Percentiles rank a stretch among this genome's conserved stretches.
phyloP scores from a whole-genome alignment of 352 stramenopile species.

The Globisporangium alternatum region DNA sequence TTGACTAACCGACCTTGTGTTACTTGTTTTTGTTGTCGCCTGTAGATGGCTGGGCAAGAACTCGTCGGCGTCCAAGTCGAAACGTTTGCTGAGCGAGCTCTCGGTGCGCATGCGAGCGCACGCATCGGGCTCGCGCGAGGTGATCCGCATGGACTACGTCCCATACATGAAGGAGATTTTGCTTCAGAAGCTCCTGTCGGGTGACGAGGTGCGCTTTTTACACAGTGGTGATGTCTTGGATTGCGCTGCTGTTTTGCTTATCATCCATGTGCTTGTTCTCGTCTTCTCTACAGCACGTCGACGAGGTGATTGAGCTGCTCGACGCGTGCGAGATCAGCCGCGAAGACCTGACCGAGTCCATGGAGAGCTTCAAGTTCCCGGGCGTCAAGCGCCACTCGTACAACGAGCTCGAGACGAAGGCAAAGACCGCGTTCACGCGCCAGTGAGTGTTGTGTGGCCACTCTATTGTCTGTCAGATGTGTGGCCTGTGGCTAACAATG shows the following conservation, averaged over 20 bases:
- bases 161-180: conserved; percentile 91
- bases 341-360: conserved; percentile 97
- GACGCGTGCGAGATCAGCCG: conserved; percentile 96
- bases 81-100: conserved; percentile 93
- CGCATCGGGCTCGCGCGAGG: conserved; percentile 82
- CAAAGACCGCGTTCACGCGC: conserved; percentile 94
- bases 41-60: conserved; percentile 97
- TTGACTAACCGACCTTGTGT: conserved; percentile 14
- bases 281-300: conserved; percentile 48
- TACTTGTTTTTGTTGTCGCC: conserved; percentile 8
- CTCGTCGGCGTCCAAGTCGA: conserved; percentile 94
- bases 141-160: conserved; percentile 87
- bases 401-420: conserved; percentile 77
- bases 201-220: conserved; percentile 54
- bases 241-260: not conserved
- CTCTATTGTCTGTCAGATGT: not conserved
- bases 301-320: conserved; percentile 93
- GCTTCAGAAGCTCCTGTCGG: conserved; percentile 68
- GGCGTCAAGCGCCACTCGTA: conserved; percentile 77
- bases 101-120: conserved; percentile 93
- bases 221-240: not conserved
- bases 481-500: conserved; percentile 1
- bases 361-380: conserved; percentile 89
- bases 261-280: not conserved
- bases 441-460: conserved; percentile 36